phyloP scores from a whole-genome alignment of 768 basidiomycete species.

The Calocybe gangraenosa region DNA sequence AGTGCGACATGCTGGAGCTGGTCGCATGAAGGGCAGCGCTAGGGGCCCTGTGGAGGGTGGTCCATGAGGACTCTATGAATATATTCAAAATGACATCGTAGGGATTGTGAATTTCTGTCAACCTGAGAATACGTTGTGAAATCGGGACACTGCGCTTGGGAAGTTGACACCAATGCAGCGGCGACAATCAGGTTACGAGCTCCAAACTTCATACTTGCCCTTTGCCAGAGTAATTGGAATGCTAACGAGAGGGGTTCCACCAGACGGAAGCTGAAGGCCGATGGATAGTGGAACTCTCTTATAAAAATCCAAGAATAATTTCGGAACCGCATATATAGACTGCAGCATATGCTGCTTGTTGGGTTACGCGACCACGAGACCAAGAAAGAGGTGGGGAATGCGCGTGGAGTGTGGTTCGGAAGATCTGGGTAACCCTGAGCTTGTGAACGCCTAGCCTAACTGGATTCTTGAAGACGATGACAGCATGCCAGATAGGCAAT shows the following conservation, averaged over 20 bases:
- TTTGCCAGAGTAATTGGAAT: constrained; percentile 7
- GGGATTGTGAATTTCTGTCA: constrained; percentile 1
- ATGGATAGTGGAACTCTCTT: constrained; percentile 8
- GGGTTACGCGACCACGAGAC: constrained; percentile 12
- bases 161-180: constrained; percentile 20
- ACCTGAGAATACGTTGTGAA: constrained; percentile 59
- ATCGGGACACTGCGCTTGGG: constrained; percentile 51
- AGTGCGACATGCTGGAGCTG: constrained; percentile 63
- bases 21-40: constrained; percentile 69
- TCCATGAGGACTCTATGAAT: constrained; percentile 51
- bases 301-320: constrained; percentile 11
- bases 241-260: not conserved
- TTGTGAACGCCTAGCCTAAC: constrained; percentile 1
- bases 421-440: constrained; percentile 1
- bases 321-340: constrained; percentile 12
- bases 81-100: not conserved
- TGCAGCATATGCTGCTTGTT: constrained; percentile 16
- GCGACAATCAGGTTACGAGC: constrained; percentile 20
- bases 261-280: not conserved
- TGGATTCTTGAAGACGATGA: no score
- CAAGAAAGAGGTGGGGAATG: constrained; percentile 1
- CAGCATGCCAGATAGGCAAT: no score
- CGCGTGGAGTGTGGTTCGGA: constrained; percentile 1
- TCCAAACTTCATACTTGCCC: constrained; percentile 20
- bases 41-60: constrained; percentile 56